Evolutionary conservation across 495 filamentous ascomycete genomes (phyloP).

Genomic region (Penicillium diatomitis): DNA sequence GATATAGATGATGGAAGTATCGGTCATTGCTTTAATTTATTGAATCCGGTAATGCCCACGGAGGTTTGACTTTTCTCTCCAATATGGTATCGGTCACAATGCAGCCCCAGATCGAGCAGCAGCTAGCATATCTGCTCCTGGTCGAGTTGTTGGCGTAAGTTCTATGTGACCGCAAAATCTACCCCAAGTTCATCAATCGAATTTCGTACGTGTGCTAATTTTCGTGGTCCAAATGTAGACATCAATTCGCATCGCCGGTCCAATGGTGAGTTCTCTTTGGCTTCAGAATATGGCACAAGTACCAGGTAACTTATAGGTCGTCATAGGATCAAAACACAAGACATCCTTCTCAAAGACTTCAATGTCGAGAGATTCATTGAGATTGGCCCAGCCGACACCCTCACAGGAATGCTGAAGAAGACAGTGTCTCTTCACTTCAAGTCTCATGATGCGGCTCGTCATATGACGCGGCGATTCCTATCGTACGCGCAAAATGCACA

Average conservation of each 20-base stretch:
- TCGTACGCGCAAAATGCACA: conserved; percentile 99
- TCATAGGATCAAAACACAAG: conserved; percentile 86
- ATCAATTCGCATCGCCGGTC: conserved; percentile 96
- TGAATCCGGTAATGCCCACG: too few species aligned
- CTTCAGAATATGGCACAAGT: neutral
- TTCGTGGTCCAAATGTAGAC: neutral
- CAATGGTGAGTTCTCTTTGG: conserved; percentile 41
- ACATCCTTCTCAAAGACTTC: conserved; percentile 95
- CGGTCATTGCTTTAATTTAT: too few species aligned
- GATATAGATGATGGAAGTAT: neutral
- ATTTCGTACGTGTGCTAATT: too few species aligned
- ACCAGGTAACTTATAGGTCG: neutral
- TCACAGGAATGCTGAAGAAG: conserved; percentile 93
- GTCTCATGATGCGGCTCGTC: conserved; percentile 93
- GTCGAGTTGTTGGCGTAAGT: conserved; percentile 84
- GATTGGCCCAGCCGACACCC: conserved; percentile 90
- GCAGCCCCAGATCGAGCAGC: conserved; percentile 97
- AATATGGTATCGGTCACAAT: conserved; percentile 45
- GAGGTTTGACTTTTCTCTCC: too few species aligned
- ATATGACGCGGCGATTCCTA: conserved; percentile 88
- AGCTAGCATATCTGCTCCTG: conserved; percentile 92
- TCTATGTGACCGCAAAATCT: neutral
- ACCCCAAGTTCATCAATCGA: too few species aligned
- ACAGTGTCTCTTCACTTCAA: conserved; percentile 96
- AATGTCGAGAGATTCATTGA: conserved; percentile 94